A percentile compares a stretch with the other conserved stretches of the same genome.
These are phyloP conservation scores for Uncinocarpus reesii DNA, from an alignment of 2,329 filamentous ascomycete genomes.

Conservation along the genomic window DNA sequence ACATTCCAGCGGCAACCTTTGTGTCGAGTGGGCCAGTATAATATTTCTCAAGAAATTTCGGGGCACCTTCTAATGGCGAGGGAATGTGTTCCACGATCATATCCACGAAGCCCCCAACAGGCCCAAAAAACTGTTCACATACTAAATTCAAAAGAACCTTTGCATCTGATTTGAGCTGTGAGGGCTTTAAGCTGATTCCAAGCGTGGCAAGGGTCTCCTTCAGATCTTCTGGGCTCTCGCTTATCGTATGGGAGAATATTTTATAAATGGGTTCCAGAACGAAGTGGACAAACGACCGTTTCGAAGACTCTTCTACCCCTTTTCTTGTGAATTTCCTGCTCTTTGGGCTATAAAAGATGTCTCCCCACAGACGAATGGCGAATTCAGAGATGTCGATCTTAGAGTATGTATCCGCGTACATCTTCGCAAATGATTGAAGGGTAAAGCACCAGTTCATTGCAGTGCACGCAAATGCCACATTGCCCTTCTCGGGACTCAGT, in stretches of 20 bases:
- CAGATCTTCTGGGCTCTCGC: constrained; percentile 75
- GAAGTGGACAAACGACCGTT: constrained; percentile 86
- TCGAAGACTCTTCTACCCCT: constrained; percentile 65
- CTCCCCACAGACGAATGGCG: constrained; percentile 78
- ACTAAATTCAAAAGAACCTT: constrained; percentile 79
- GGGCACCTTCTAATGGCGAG: constrained; percentile 68
- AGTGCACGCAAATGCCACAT: constrained; percentile 91
- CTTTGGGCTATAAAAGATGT: constrained; percentile 87
- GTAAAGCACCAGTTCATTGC: constrained; percentile 97
- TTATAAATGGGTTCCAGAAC: constrained; percentile 97
- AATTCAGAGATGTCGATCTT: constrained; percentile 76
- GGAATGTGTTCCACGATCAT: constrained; percentile 88
- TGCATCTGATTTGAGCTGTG: constrained; percentile 81
- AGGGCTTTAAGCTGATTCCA: constrained; percentile 80
- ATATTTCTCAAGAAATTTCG: constrained; percentile 67
- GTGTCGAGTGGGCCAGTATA: constrained; percentile 86
- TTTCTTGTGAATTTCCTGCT: constrained; percentile 90
- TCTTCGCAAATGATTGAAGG: constrained; percentile 82
- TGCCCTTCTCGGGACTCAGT: constrained; percentile 90
- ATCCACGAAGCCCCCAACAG: constrained; percentile 81
- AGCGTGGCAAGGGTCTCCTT: constrained; percentile 67
- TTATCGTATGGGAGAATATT: constrained; percentile 88
- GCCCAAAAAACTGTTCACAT: constrained; percentile 91
- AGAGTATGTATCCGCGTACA: constrained; percentile 85
- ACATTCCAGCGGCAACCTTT: constrained; percentile 69